Evolutionary conservation across 192 early-diverging fungal species (phyloP).

Genomic region (Coemansia sp.): DNA sequence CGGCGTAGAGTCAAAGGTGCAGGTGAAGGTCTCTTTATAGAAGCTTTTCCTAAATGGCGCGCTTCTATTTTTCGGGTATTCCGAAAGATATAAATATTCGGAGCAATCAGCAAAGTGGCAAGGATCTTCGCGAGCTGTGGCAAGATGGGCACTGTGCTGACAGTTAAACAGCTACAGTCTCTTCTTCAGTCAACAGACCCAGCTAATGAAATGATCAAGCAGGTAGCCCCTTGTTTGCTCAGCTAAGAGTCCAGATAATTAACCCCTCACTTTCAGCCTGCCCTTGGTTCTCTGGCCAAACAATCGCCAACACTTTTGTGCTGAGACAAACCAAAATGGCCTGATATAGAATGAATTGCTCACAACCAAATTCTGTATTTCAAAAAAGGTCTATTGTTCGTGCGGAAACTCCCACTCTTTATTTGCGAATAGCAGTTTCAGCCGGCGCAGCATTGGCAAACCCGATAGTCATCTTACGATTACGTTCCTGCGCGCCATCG

Average conservation of each 20-base stretch:
- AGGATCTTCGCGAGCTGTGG: not conserved
- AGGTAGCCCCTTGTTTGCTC: too few relatives aligned
- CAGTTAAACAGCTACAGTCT: too few relatives aligned
- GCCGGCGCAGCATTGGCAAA: constrained; percentile 24
- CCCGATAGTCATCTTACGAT: constrained; percentile 40
- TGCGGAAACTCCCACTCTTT: not conserved
- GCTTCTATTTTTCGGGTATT: not conserved
- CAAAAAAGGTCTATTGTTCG: not conserved
- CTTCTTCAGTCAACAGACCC: too few relatives aligned
- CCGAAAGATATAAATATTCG: constrained; percentile 4
- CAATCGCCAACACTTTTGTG: too few relatives aligned
- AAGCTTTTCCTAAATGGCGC: not conserved
- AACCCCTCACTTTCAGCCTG: too few relatives aligned
- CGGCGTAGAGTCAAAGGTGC: not conserved
- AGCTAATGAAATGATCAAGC: too few relatives aligned
- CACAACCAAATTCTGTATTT: too few relatives aligned
- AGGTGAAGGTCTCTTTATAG: not conserved
- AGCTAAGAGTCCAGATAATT: too few relatives aligned
- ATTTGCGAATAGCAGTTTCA: constrained; percentile 2
- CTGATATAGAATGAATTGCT: too few relatives aligned
- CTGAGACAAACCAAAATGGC: too few relatives aligned
- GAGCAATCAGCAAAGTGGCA: not conserved
- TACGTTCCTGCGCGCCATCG: constrained; percentile 63
- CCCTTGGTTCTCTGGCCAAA: too few relatives aligned
- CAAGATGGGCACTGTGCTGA: too few relatives aligned